These are phyloP conservation scores for Fallopia convolvulus DNA, from an alignment of 148 eudicot species.

Conservation along the genomic window DNA sequence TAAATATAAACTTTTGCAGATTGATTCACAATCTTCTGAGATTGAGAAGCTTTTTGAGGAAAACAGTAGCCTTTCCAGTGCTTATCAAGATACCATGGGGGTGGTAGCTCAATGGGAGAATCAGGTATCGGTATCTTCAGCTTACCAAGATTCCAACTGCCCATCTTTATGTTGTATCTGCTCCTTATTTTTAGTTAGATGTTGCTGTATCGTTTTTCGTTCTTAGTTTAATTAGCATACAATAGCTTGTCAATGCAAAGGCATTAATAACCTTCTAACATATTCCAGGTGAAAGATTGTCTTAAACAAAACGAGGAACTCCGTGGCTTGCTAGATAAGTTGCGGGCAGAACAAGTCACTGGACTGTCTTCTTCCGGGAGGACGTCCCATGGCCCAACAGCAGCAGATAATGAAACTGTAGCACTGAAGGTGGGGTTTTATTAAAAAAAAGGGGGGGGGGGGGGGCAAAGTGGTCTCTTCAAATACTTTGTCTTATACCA, in stretches of 20 bases:
- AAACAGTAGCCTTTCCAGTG: slow-evolving; percentile 65
- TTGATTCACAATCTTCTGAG: slow-evolving; percentile 95
- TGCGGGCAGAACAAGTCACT: slow-evolving; percentile 56
- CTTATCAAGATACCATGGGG: slow-evolving; percentile 68
- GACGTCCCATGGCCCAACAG: slow-evolving; percentile 18
- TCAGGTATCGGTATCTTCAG: slow-evolving; percentile 71
- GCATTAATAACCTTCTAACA: neutral
- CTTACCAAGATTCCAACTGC: neutral
- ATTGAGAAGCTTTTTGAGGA: slow-evolving; percentile 94
- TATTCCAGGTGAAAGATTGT: slow-evolving; percentile 72
- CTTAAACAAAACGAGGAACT: slow-evolving; percentile 87
- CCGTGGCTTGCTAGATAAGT: slow-evolving; percentile 61
- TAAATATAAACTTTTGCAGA: slow-evolving; percentile 30
- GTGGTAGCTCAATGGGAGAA: slow-evolving; percentile 72
- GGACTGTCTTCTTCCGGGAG: slow-evolving; percentile 23
- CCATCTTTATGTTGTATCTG: neutral
- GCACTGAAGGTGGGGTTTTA: slow-evolving; percentile 56
- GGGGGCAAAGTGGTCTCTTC: neutral
- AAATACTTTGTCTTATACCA: neutral
- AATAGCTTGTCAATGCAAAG: neutral
- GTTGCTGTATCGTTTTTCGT: neutral
- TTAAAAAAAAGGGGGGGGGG: neutral
- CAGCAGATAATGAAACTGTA: slow-evolving; percentile 26
- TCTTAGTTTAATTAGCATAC: neutral
- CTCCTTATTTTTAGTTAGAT: neutral